Evolutionary conservation across 371 early-diverging fungal species (phyloP), one percentile per base, ranked within the genome.

Genomic region (Mucor sp.): DNA sequence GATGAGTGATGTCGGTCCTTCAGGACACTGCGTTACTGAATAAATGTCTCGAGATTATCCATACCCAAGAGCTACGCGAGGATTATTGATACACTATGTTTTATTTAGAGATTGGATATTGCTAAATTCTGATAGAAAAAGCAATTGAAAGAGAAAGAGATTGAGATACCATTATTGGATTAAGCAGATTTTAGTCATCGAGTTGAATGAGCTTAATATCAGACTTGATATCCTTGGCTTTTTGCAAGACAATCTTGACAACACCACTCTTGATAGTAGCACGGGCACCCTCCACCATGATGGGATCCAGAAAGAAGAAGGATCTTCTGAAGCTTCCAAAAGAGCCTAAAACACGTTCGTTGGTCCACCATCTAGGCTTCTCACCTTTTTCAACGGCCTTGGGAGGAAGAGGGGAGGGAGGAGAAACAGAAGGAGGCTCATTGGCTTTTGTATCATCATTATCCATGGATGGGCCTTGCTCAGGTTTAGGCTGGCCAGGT

Each of bases 191-290:
- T 35, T 35, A 37, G 14, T 17, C n/a, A 0, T 35, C 59, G 11
- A 47, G 21, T 47, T n/a, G 9, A 21, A 47, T 47, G 21, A 21
- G 47, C 47, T 19, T 47, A 9, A 47, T 21, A 11, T 19, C 21
- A 47, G 19, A 47, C 21, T 47, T 47, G 9, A 21, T 3, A 47
- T 11, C 9, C 21, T 47, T 44, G 47, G 9, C 19, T 9, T 76
- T 76, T 32, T 71, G 77, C 37, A 76, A 37, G 7, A 44, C 43
- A 17, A 76, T 43, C 25, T 74, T 65, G 7, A 76, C 59, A 33
- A 76, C 48, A 48, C 77, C 77, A 59, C 71, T 66, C 55, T 73
- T 56, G 59, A 65, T 68, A 11, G 62, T 48, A 30, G 77, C 75
- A 58, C 71, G 71, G 63, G 75, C 62, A 6, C 39, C 62, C 32